A percentile compares a stretch with the other conserved stretches of the same genome.
Evolutionary conservation across 2,329 filamentous ascomycete genomes (phyloP).

Genomic region (Monosporascus sp.): DNA sequence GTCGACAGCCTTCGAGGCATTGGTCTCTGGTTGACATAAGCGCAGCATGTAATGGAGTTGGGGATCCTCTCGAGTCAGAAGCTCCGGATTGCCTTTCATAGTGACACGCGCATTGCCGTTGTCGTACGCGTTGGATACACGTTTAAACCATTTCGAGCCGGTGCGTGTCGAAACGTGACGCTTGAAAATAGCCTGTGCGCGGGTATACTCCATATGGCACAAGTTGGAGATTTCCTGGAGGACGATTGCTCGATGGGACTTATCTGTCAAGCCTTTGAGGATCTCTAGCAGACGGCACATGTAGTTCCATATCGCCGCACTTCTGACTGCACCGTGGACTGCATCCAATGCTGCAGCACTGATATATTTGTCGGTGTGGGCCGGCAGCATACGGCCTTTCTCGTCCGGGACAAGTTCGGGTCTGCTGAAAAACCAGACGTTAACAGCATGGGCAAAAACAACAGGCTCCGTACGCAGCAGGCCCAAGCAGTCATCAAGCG

Average conservation of each 20-base stretch:
- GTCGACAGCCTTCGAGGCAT: slow-evolving; percentile 27
- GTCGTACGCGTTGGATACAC: slow-evolving; percentile 30
- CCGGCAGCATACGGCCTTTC: slow-evolving; percentile 33
- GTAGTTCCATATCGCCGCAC: slow-evolving; percentile 36
- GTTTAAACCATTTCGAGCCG: slow-evolving; percentile 37
- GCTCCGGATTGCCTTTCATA: slow-evolving; percentile 37
- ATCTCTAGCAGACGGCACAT: slow-evolving; percentile 30
- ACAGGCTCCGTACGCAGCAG: slow-evolving; percentile 29
- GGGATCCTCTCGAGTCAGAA: slow-evolving; percentile 30
- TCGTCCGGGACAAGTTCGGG: slow-evolving; percentile 41
- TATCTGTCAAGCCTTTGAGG: slow-evolving; percentile 22
- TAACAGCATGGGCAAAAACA: slow-evolving; percentile 29
- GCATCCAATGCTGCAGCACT: slow-evolving; percentile 37
- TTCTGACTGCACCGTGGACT: slow-evolving; percentile 30
- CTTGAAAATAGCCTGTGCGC: slow-evolving; percentile 33
- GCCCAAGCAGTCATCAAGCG: slow-evolving; percentile 29
- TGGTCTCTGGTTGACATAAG: slow-evolving; percentile 36
- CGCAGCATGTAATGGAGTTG: slow-evolving; percentile 39
- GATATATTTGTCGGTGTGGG: slow-evolving; percentile 36
- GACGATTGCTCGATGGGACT: slow-evolving; percentile 27
- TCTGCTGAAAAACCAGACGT: slow-evolving; percentile 32
- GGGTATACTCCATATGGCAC: slow-evolving; percentile 37
- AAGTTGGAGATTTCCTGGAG: slow-evolving; percentile 42
- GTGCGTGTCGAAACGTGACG: slow-evolving; percentile 31
- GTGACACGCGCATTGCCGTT: slow-evolving; percentile 31